A percentile compares a stretch with the other conserved stretches of the same genome.
Evolutionary conservation across 2,329 filamentous ascomycete genomes (phyloP).

Genomic region (Passalora sequoiae): DNA sequence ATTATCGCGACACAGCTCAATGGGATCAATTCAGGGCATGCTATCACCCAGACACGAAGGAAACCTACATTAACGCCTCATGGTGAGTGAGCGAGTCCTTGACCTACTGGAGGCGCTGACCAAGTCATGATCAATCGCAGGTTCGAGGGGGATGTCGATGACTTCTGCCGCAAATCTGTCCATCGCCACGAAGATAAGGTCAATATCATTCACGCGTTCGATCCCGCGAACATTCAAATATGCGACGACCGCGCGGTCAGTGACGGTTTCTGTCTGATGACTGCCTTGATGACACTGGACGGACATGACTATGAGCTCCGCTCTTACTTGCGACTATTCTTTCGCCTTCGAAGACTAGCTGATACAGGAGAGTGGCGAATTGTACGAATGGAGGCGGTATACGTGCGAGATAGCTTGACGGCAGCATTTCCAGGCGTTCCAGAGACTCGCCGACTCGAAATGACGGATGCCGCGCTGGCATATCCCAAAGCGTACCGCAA

Average conservation of each 20-base stretch:
- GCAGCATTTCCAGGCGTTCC: background rate
- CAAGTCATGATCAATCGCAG: background rate
- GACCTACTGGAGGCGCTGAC: background rate
- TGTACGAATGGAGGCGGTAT: background rate
- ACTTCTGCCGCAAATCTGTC: background rate
- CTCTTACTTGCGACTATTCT: background rate
- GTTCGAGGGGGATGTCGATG: background rate
- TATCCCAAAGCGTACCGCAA: background rate
- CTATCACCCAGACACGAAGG: background rate
- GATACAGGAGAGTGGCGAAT: background rate
- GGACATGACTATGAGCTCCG: background rate
- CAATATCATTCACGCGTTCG: background rate
- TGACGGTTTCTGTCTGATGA: background rate
- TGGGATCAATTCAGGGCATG: background rate
- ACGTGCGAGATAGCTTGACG: background rate
- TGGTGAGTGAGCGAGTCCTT: background rate
- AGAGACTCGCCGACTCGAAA: background rate
- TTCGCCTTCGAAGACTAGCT: background rate
- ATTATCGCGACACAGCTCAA: background rate
- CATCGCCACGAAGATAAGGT: background rate
- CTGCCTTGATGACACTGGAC: background rate
- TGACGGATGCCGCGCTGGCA: background rate
- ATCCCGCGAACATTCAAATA: background rate
- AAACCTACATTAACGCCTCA: background rate
- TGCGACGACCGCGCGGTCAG: background rate